Base-by-base conservation (phyloP, 2,329 filamentous ascomycete species). In the Colletotrichum tofieldiae region DNA sequence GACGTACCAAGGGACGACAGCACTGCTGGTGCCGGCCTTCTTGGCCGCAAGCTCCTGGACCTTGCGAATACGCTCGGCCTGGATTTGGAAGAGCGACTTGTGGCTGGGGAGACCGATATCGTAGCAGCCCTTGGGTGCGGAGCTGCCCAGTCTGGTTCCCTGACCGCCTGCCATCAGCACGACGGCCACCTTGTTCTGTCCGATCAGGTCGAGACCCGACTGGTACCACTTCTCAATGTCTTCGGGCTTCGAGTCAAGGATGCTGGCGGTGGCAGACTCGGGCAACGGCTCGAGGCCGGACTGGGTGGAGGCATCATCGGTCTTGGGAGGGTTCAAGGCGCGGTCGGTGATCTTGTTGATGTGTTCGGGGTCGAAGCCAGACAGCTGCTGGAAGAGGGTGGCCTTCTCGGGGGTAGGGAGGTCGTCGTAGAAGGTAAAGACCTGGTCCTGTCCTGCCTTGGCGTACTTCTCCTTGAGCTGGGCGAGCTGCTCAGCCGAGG, bases 101-200 rank as follows among this genome's bases (percentile, higher is more conserved):
- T 93, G 86, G 77, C 94, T 98, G 41, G 96, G 94, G 69, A 99
- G 90, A 23, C 95, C 95, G 82, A 99, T 98, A 81, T 99, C 93
- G 84, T 94, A 99, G 89, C 96, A 98, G 69, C 96, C 96, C 87
- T 99, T 99, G 76, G 96, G 96, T 23, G 93, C 96, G 69, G 95
- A 96, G 87, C 95, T 98, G 77, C 96, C 96, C 75, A 99, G 86
- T 74, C 96, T 91, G 74, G 96, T 99, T 75, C 96, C 96, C 86
- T 99, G 96, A 43, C 96, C 96, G 80, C 96, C 96, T 71, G 96
- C 96, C 94, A 99, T 97, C 79, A 99, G 90, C 63, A 99, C 94
- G 23, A 99, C 96, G 41, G 91, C 88, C 49, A 97, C 89, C 81
- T 93, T 91, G 80, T 93, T 92, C 81, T 94, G 88, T 60, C 91